Evolutionary conservation across 192 early-diverging fungal genomes (phyloP).

Genomic region (Gigaspora rosea): DNA sequence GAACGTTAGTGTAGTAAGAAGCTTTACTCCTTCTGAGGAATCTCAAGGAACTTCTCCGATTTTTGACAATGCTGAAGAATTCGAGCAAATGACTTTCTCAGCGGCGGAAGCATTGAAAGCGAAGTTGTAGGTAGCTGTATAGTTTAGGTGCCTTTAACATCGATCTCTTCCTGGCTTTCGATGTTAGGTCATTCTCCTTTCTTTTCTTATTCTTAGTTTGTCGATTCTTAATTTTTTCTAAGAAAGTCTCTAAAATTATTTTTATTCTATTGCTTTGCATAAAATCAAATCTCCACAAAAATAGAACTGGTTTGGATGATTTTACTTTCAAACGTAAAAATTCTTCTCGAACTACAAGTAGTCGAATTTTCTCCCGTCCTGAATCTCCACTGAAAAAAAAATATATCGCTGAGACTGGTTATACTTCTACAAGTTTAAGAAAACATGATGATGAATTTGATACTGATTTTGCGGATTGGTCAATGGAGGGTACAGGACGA

Average conservation of each 20-base stretch:
- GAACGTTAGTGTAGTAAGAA: not conserved
- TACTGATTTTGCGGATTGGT: constrained; percentile 45
- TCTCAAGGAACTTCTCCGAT: constrained; percentile 9
- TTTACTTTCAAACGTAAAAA: constrained; percentile 31
- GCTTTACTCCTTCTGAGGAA: not conserved
- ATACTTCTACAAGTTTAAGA: constrained; percentile 24
- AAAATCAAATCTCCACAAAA: not conserved
- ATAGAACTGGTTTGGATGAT: constrained; percentile 14
- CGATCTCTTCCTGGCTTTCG: not conserved
- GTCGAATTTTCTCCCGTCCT: constrained; percentile 15
- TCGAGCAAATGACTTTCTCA: constrained; percentile 13
- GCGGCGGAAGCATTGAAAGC: constrained; percentile 16
- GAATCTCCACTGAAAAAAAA: constrained; percentile 1
- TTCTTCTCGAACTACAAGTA: not conserved
- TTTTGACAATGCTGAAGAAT: not conserved
- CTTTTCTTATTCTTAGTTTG: no score
- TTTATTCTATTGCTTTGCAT: no score
- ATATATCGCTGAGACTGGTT: not conserved
- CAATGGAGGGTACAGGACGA: constrained; percentile 47
- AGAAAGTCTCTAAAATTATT: no score
- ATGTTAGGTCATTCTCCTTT: no score
- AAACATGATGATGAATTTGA: constrained; percentile 32
- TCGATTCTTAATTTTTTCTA: no score
- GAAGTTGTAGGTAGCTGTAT: constrained; percentile 19
- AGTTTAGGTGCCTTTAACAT: no score